Base-by-base conservation (phyloP, 2,329 filamentous ascomycete genomes). In the Fusarium hainanense region DNA sequence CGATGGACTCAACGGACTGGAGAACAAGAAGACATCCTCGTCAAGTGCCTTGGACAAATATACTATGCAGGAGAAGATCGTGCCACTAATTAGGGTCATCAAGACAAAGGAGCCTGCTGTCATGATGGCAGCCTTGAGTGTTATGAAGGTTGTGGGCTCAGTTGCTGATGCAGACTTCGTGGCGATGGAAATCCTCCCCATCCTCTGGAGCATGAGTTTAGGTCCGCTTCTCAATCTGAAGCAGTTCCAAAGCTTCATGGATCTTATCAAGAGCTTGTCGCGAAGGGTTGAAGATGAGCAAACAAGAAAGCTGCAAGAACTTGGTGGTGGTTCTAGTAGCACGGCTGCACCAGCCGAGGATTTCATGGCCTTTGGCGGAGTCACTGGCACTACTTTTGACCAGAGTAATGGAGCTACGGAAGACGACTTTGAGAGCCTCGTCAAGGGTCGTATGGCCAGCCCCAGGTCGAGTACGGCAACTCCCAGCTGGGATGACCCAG, bases 71-170 rank as follows among this genome's bases (percentile, higher is more conserved):
- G 96, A 99, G 78, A 98, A 98, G 82, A 92, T 99, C 34, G 88
- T 98, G 0, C 96, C 96, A 1, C 82, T 98, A 7, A 85, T 99
- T 65, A 94, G 93, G 76, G 94, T 86, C 3, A 98, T 99, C 82
- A 98, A 97, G 81, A 99, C 96, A 0, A 98, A 97, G 77, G 96
- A 99, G 78, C 96, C 96, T 0, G 94, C 94, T 10, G 96, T 99
- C 12, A 98, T 98, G 93, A 92, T 98, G 85, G 94, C 95, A 8
- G 92, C 94, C 1, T 84, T 98, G 34, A 91, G 90, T 58, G 93
- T 98, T 2, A 89, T 98, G 70, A 89, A 88, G 51, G 92, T 97
- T 50, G 91, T 99, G 28, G 94, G 94, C 11, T 88, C 88, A 51
- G 86, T 91, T 21, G 94, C 92, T 7, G 96, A 98, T 76, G 88